Base-by-base conservation (phyloP, 2,329 filamentous ascomycete genomes). In the Fusarium buxicola region DNA sequence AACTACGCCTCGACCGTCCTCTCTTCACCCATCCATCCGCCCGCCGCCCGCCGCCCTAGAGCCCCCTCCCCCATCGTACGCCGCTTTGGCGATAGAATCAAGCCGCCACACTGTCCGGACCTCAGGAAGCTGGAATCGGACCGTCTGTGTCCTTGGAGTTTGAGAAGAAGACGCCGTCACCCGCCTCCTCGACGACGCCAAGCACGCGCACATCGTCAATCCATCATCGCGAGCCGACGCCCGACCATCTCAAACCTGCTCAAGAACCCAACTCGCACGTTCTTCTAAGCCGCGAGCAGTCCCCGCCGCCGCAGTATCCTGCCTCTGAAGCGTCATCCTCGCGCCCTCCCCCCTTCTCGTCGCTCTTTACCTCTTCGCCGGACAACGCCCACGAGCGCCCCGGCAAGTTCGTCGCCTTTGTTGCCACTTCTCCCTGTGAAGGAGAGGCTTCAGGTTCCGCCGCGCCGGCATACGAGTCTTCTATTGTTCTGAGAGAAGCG, bases 261-360 rank as follows among this genome's bases (percentile, higher is more conserved):
- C 59, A 65, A 65, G 57, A 69, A 43, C 50, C 63, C 53, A 60
- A 71, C 49, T 53, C 69, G 41, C 58, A 69, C 49, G 54, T 58
- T 60, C 53, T 63, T 62, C 68, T 71, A 64, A 74, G 58, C 57
- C 73, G 75, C 61, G 76, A 77, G 60, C 80, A 78, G 61, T 83
- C 82, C 55, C 85, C 85, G 48, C 86, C 86, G 64, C 86, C 86
- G 47, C 82, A 82, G 72, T 89, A 89, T 75, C 84, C 84, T 58
- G 76, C 77, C 59, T 83, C 83, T 53, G 84, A 86, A 74, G 78
- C 82, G 31, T 84, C 80, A 55, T 78, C 79, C 55, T 82, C 81
- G 45, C 79, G 78, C 36, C 85, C 84, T 53, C 86, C 85, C 60
- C 82, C 86, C 28, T 88, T 88, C 71, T 87, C 84, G 55, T 87